Evolutionary conservation across 805 yeast species (phyloP).

Genomic region (Nematodospora valgi): DNA sequence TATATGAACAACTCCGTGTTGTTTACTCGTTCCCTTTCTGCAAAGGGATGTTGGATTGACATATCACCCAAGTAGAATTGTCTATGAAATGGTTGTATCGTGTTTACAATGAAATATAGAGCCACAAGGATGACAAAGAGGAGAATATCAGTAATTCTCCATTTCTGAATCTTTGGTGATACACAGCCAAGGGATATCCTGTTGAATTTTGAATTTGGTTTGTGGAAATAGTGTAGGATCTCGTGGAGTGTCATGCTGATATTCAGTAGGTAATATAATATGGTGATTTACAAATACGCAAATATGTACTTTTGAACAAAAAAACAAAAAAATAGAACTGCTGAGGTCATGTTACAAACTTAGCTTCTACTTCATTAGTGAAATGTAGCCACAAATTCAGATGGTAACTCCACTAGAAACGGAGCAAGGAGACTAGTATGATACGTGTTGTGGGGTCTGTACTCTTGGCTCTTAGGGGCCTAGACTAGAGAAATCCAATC

Average conservation of each 20-base stretch:
- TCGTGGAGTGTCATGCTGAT: not conserved
- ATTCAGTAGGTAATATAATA: too few relatives aligned
- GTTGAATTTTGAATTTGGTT: constrained; percentile 13
- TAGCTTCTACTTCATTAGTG: too few relatives aligned
- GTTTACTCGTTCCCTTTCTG: constrained; percentile 69
- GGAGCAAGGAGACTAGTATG: too few relatives aligned
- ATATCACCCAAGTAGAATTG: constrained; percentile 74
- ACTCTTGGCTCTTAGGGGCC: too few relatives aligned
- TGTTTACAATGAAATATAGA: constrained; percentile 19
- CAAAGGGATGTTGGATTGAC: constrained; percentile 77
- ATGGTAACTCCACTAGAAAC: too few relatives aligned
- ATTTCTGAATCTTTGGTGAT: constrained; percentile 16
- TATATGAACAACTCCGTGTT: constrained; percentile 51
- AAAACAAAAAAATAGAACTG: too few relatives aligned
- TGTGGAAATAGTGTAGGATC: constrained; percentile 17
- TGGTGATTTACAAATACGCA: too few relatives aligned
- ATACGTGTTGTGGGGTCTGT: too few relatives aligned
- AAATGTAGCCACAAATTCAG: too few relatives aligned
- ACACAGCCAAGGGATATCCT: constrained; percentile 27
- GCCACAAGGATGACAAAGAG: constrained; percentile 20
- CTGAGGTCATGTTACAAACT: too few relatives aligned
- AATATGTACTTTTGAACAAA: too few relatives aligned
- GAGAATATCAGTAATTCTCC: constrained; percentile 26
- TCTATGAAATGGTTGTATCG: constrained; percentile 63
- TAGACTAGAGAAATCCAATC: too few relatives aligned